Percentiles rank a stretch among this genome's conserved stretches.
phyloP scores from a whole-genome alignment of 177 flowering plant genomes.

The Vitis hybrid region DNA sequence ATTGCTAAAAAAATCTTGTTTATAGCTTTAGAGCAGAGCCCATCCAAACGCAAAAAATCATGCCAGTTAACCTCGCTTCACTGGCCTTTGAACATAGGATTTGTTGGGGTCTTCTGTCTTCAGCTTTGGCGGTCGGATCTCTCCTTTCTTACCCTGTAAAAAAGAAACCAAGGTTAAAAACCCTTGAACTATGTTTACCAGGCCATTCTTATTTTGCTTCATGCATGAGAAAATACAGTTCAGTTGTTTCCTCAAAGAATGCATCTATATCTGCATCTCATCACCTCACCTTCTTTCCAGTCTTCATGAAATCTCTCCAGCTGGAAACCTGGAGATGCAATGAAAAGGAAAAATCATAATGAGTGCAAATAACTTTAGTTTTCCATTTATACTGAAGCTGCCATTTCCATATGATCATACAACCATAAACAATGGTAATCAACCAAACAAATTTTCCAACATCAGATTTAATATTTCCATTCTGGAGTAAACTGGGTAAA shows the following conservation, averaged over 20 bases:
- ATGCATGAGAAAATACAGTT: neutral
- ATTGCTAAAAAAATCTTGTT: no score
- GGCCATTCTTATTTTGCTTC: no score
- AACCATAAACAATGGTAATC: no score
- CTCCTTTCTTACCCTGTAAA: constrained; percentile 82
- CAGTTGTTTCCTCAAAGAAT: neutral
- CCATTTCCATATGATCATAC: no score
- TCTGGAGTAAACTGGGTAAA: no score
- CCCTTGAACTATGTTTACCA: no score
- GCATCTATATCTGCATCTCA: constrained; percentile 20
- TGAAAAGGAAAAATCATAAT: neutral
- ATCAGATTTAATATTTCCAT: no score
- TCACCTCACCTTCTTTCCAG: constrained; percentile 86
- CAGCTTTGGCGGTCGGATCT: constrained; percentile 86
- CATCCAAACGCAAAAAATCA: no score
- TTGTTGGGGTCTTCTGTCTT: constrained; percentile 96
- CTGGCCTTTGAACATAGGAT: constrained; percentile 93
- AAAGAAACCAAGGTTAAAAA: neutral
- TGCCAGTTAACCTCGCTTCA: constrained; percentile 57
- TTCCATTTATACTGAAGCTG: no score
- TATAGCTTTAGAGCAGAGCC: no score
- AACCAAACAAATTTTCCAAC: no score
- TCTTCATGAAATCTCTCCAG: constrained; percentile 98
- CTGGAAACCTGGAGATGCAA: constrained; percentile 76
- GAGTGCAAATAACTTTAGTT: constrained; percentile 12